A percentile compares a stretch with the other conserved stretches of the same genome.
Evolutionary conservation across 2,329 filamentous ascomycete species (phyloP).

Genomic region (Aspergillus udagawae): DNA sequence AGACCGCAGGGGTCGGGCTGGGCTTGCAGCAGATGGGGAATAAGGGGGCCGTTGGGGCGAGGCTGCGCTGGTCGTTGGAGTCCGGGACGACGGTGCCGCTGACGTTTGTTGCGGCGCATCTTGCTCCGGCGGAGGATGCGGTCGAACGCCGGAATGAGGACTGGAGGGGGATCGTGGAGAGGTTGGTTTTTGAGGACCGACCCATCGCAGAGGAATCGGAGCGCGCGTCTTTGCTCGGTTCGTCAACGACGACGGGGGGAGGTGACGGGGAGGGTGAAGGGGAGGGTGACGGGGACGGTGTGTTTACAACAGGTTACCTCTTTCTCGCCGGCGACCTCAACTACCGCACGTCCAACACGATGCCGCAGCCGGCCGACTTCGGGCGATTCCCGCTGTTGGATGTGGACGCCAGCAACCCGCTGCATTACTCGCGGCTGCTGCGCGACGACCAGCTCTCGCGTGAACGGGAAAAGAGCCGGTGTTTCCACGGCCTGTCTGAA

Average conservation of each 20-base stretch:
- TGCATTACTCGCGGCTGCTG: slow-evolving; percentile 66
- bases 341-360: slow-evolving; percentile 73
- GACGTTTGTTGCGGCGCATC: slow-evolving; percentile 83
- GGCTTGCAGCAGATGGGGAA: slow-evolving; percentile 88
- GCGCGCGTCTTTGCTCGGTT: slow-evolving; percentile 26
- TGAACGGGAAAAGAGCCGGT: slow-evolving; percentile 65
- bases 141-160: slow-evolving; percentile 74
- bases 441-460: slow-evolving; percentile 72
- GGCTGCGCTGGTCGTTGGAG: slow-evolving; percentile 56
- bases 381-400: slow-evolving; percentile 59
- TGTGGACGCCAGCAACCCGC: slow-evolving; percentile 47
- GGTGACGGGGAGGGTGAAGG: not conserved
- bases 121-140: slow-evolving; percentile 82
- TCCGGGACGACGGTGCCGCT: slow-evolving; percentile 49
- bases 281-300: slow-evolving; percentile 31
- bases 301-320: slow-evolving; percentile 75
- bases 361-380: slow-evolving; percentile 58
- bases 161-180: slow-evolving; percentile 78
- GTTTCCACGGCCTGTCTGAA: slow-evolving; percentile 75
- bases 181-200: slow-evolving; percentile 86
- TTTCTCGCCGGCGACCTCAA: slow-evolving; percentile 93
- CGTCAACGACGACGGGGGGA: not conserved
- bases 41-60: slow-evolving; percentile 83
- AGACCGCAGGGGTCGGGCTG: slow-evolving; percentile 78
- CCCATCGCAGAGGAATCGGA: too few relatives aligned